A percentile compares a stretch with the other conserved stretches of the same genome.
Conservation (phyloP, 306 rosid genomes). For the Casuarina cunninghamiana region DNA sequence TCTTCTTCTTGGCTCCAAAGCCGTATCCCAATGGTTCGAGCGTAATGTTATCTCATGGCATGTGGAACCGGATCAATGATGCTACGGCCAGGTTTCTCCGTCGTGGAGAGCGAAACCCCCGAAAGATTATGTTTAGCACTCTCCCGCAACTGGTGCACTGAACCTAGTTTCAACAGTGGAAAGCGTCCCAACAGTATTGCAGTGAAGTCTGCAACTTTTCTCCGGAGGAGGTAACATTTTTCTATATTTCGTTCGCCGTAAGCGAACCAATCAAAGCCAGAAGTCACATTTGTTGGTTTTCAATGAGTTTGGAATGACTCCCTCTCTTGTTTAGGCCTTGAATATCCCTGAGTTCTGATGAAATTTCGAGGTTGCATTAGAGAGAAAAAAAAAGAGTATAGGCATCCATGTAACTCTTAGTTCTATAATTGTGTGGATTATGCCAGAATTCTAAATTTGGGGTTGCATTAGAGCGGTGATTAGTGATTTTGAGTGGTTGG, state of each 20-base stretch:
- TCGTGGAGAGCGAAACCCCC: constrained; percentile 36
- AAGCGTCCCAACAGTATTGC: constrained; percentile 35
- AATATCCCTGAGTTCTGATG: not conserved
- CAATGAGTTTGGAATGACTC: not conserved
- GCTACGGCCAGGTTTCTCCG: constrained; percentile 42
- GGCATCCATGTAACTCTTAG: not conserved
- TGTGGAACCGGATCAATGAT: constrained; percentile 40
- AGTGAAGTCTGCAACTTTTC: constrained; percentile 41
- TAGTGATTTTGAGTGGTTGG: not conserved
- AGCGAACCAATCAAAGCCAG: not conserved
- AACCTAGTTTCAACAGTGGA: constrained; percentile 30
- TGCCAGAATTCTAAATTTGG: not conserved
- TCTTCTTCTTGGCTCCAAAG: too few relatives aligned
- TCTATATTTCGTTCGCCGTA: not conserved
- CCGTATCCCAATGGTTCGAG: not conserved
- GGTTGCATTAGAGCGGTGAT: not conserved
- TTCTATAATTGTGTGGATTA: not conserved
- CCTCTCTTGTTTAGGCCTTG: not conserved
- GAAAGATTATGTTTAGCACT: constrained; percentile 34
- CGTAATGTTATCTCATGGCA: constrained; percentile 34
- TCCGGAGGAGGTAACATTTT: not conserved
- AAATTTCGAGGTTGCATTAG: not conserved
- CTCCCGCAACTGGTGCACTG: constrained; percentile 42
- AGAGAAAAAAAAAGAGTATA: too few relatives aligned
- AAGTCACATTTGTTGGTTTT: not conserved